Conservation (phyloP, 352 stramenopile species). For the Phytophthora fragariae region DNA sequence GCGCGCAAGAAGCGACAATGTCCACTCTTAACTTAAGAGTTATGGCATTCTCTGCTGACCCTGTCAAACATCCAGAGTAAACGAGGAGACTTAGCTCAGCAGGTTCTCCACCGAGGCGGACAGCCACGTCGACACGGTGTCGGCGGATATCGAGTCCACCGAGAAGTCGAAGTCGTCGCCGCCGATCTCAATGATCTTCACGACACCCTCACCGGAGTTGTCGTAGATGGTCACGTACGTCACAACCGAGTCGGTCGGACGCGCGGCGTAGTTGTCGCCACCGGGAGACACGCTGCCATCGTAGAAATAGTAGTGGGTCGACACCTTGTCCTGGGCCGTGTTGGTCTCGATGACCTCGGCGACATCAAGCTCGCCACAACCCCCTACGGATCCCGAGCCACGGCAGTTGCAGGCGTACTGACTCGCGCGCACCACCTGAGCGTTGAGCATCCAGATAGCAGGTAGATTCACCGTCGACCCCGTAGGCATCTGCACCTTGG, state of each 20-base stretch:
- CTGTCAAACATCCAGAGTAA: constrained; percentile 21
- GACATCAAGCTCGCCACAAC: constrained; percentile 78
- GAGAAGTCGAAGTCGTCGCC: constrained; percentile 57
- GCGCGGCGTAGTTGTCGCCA: constrained; percentile 55
- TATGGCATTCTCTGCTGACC: background rate
- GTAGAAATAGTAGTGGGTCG: constrained; percentile 84
- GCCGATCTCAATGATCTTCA: constrained; percentile 62
- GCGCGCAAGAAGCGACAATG: constrained; percentile 1
- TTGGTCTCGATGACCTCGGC: constrained; percentile 83
- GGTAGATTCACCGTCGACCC: constrained; percentile 59
- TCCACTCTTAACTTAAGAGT: constrained; percentile 17
- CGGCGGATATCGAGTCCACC: constrained; percentile 37
- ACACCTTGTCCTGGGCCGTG: constrained; percentile 54
- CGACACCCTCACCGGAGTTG: constrained; percentile 45
- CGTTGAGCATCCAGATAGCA: constrained; percentile 85
- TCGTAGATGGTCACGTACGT: constrained; percentile 70
- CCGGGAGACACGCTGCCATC: constrained; percentile 57
- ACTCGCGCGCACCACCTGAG: constrained; percentile 68
- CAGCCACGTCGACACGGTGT: constrained; percentile 48
- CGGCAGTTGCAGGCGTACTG: constrained; percentile 88
- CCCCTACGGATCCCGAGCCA: constrained; percentile 51
- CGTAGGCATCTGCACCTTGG: constrained; percentile 71
- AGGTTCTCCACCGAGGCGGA: constrained; percentile 49
- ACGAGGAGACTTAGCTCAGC: constrained; percentile 27
- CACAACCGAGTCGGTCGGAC: constrained; percentile 39